Evolutionary conservation across 768 basidiomycete genomes (phyloP).

Genomic region (Boletus rubescentipes): DNA sequence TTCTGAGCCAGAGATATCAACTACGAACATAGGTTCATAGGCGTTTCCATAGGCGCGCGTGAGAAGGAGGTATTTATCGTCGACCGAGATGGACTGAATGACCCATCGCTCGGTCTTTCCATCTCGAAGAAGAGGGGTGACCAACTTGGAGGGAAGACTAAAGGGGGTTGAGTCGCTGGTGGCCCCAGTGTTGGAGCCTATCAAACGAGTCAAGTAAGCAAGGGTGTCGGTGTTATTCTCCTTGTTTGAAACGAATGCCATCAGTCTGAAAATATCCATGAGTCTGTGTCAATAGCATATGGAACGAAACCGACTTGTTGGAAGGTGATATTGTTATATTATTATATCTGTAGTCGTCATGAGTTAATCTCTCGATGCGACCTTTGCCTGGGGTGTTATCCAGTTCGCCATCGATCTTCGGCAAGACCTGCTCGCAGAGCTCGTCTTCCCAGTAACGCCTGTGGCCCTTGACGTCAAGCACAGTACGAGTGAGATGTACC

Average conservation of each 20-base stretch:
- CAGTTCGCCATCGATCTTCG: slow-evolving; percentile 38
- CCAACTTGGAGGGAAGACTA: slow-evolving; percentile 31
- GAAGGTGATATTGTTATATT: slow-evolving; percentile 33
- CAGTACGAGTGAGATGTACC: not conserved
- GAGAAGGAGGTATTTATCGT: slow-evolving; percentile 39
- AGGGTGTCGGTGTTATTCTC: slow-evolving; percentile 40
- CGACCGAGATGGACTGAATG: slow-evolving; percentile 36
- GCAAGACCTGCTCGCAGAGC: slow-evolving; percentile 25
- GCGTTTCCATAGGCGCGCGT: slow-evolving; percentile 28
- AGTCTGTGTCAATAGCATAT: not conserved
- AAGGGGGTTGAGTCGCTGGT: slow-evolving; percentile 29
- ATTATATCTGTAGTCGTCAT: slow-evolving; percentile 36
- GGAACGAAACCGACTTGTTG: slow-evolving; percentile 30
- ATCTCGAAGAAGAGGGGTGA: slow-evolving; percentile 33
- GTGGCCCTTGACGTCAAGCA: not conserved
- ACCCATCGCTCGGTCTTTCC: slow-evolving; percentile 35
- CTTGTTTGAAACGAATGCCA: slow-evolving; percentile 42
- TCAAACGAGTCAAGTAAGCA: slow-evolving; percentile 34
- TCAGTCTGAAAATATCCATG: slow-evolving; percentile 27
- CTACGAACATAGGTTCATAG: slow-evolving; percentile 32
- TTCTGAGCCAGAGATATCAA: slow-evolving; percentile 32
- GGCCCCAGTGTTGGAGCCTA: slow-evolving; percentile 33
- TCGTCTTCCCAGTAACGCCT: slow-evolving; percentile 46
- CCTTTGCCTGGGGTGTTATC: slow-evolving; percentile 40
- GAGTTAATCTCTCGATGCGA: slow-evolving; percentile 43